These are phyloP conservation scores for Trypanosoma lewisi DNA, from an alignment of 208 protist genomes.

Conservation along the genomic window DNA sequence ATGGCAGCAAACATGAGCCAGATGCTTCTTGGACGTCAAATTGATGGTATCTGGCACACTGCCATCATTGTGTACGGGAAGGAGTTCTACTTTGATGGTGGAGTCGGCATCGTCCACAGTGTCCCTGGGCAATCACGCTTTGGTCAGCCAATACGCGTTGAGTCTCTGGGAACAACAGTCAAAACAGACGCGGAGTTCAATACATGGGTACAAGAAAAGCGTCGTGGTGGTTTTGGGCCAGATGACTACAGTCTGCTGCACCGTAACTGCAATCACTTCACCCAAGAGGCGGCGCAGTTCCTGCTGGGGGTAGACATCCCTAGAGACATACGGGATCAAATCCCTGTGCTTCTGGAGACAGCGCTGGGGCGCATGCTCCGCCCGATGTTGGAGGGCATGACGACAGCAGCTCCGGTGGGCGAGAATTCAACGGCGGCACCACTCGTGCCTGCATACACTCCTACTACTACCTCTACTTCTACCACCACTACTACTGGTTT, in stretches of 20 bases:
- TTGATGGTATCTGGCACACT: slow-evolving; percentile 95
- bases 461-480: neutral
- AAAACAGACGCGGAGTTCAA: slow-evolving; percentile 64
- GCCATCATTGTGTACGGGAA: slow-evolving; percentile 87
- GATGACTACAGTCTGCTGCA: slow-evolving; percentile 87
- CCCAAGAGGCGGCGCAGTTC: slow-evolving; percentile 74
- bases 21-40: slow-evolving; percentile 72
- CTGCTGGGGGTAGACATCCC: slow-evolving; percentile 61
- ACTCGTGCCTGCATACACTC: neutral
- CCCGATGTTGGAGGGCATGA: slow-evolving; percentile 75
- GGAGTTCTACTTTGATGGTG: slow-evolving; percentile 94
- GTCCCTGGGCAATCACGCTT: slow-evolving; percentile 75
- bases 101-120: slow-evolving; percentile 62
- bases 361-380: slow-evolving; percentile 80
- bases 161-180: slow-evolving; percentile 55
- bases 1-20: slow-evolving; percentile 76
- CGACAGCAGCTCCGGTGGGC: slow-evolving; percentile 18
- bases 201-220: slow-evolving; percentile 40
- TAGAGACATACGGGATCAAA: slow-evolving; percentile 74
- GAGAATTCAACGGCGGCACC: neutral
- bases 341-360: slow-evolving; percentile 66
- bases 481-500: slow-evolving; percentile 8
- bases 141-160: slow-evolving; percentile 57
- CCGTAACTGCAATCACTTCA: slow-evolving; percentile 95
- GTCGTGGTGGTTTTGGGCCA: slow-evolving; percentile 44